phyloP scores from a whole-genome alignment of 495 filamentous ascomycete genomes.

The Penicillium argentinense region DNA sequence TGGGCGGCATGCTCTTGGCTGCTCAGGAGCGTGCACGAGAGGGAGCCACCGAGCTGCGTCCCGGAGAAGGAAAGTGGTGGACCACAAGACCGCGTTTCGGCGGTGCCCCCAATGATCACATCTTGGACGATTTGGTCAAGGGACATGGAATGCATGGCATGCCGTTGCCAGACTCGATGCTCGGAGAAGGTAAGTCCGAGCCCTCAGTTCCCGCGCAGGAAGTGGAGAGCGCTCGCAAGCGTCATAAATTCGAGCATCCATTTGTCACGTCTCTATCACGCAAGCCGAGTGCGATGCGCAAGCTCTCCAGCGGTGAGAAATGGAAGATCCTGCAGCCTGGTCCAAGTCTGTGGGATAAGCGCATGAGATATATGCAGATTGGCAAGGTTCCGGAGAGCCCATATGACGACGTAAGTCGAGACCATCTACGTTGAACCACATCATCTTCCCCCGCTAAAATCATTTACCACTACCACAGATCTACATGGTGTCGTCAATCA shows the following conservation, averaged over 20 bases:
- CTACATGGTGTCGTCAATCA: slow-evolving; percentile 77
- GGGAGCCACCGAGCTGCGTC: slow-evolving; percentile 59
- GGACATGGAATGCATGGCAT: slow-evolving; percentile 18
- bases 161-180: slow-evolving; percentile 25
- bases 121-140: slow-evolving; percentile 50
- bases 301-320: slow-evolving; percentile 37
- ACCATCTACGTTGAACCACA: too few species aligned
- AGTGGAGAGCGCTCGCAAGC: slow-evolving; percentile 36
- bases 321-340: slow-evolving; percentile 61
- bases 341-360: slow-evolving; percentile 71
- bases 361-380: slow-evolving; percentile 69
- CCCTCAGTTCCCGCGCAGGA: slow-evolving; percentile 13
- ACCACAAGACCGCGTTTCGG: slow-evolving; percentile 72
- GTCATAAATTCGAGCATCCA: slow-evolving; percentile 39
- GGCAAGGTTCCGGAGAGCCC: slow-evolving; percentile 54
- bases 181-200: slow-evolving; percentile 24
- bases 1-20: slow-evolving; percentile 70
- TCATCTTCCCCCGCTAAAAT: too few species aligned
- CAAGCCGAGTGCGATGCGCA: slow-evolving; percentile 31
- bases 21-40: slow-evolving; percentile 82
- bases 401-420: slow-evolving; percentile 55
- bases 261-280: slow-evolving; percentile 34
- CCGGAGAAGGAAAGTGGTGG: slow-evolving; percentile 84
- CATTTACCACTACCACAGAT: slow-evolving; percentile 52
- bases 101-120: slow-evolving; percentile 64